Evolutionary conservation across 2,329 filamentous ascomycete species (phyloP).

Genomic region (Colletotrichum sublineola): DNA sequence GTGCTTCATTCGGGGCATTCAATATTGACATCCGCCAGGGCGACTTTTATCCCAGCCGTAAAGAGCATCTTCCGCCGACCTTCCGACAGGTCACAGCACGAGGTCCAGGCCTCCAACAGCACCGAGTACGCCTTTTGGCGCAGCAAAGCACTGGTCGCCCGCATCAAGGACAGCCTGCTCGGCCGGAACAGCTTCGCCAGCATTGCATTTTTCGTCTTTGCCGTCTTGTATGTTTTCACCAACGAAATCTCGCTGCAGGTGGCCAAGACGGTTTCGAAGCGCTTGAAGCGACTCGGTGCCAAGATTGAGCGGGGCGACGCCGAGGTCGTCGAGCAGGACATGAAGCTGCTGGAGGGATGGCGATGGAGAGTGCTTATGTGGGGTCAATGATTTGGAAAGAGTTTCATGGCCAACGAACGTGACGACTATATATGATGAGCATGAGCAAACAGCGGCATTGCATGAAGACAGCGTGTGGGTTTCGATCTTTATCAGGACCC

Average conservation of each 20-base stretch:
- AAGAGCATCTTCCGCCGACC: constrained; percentile 65
- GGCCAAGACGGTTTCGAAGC: constrained; percentile 64
- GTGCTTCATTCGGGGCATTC: neutral
- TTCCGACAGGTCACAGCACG: constrained; percentile 52
- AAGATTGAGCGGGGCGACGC: constrained; percentile 63
- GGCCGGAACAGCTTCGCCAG: constrained; percentile 62
- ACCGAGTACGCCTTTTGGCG: constrained; percentile 70
- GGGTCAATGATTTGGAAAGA: constrained; percentile 45
- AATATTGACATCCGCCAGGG: constrained; percentile 50
- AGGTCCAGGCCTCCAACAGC: constrained; percentile 57
- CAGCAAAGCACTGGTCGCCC: constrained; percentile 63
- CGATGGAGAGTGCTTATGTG: constrained; percentile 68
- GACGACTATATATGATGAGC: constrained; percentile 7
- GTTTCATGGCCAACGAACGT: neutral
- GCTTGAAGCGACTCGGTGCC: constrained; percentile 61
- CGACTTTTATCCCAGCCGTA: constrained; percentile 65
- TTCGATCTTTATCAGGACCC: neutral
- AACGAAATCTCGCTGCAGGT: constrained; percentile 70
- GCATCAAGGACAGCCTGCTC: constrained; percentile 61
- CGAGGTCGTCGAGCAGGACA: constrained; percentile 61
- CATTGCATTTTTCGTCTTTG: constrained; percentile 67
- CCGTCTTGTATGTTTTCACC: constrained; percentile 69
- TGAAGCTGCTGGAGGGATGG: constrained; percentile 66
- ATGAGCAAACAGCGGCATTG: constrained; percentile 23
- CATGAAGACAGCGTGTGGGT: constrained; percentile 17